Conservation (phyloP, 2,329 filamentous ascomycete genomes). For the Epichloe coenophiala region DNA sequence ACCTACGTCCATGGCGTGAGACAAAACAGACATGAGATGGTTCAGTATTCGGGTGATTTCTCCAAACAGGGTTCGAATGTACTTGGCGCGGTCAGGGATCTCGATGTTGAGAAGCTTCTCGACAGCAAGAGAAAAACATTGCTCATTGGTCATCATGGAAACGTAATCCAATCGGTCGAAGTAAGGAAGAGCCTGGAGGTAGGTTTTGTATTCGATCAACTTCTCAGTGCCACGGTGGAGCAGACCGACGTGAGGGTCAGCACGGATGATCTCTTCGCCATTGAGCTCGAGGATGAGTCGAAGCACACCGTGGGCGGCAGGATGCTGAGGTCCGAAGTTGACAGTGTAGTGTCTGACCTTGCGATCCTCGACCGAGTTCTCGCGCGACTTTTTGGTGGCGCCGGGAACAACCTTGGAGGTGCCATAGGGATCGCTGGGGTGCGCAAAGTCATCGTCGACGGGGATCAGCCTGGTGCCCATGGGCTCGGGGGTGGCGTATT, state of each 20-base stretch:
- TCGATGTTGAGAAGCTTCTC: conserved; percentile 98
- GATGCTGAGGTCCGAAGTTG: conserved; percentile 98
- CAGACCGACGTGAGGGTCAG: conserved; percentile 92
- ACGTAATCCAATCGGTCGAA: conserved; percentile 98
- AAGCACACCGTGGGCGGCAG: conserved; percentile 94
- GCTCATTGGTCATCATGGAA: conserved; percentile 99
- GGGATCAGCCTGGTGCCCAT: conserved; percentile 48
- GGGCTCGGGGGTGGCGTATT: conserved; percentile 42
- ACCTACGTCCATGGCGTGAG: conserved; percentile 98
- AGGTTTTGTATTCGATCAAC: conserved; percentile 99
- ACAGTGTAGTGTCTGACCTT: conserved; percentile 99
- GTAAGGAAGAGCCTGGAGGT: conserved; percentile 94
- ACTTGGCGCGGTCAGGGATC: conserved; percentile 90
- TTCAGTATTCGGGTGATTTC: conserved; percentile 91
- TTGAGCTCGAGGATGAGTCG: conserved; percentile 94
- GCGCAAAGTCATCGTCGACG: conserved; percentile 49
- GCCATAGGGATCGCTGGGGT: conserved; percentile 36
- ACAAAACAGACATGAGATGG: conserved; percentile 94
- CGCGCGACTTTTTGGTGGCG: conserved; percentile 30
- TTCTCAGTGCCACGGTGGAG: conserved; percentile 97
- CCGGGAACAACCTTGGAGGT: conserved; percentile 28
- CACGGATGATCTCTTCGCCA: conserved; percentile 92
- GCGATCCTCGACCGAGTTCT: conserved; percentile 43
- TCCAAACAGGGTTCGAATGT: conserved; percentile 87
- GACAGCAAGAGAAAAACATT: conserved; percentile 88